These are phyloP conservation scores for Limonium bicolor DNA, from an alignment of 148 eudicot genomes.

Conservation along the genomic window DNA sequence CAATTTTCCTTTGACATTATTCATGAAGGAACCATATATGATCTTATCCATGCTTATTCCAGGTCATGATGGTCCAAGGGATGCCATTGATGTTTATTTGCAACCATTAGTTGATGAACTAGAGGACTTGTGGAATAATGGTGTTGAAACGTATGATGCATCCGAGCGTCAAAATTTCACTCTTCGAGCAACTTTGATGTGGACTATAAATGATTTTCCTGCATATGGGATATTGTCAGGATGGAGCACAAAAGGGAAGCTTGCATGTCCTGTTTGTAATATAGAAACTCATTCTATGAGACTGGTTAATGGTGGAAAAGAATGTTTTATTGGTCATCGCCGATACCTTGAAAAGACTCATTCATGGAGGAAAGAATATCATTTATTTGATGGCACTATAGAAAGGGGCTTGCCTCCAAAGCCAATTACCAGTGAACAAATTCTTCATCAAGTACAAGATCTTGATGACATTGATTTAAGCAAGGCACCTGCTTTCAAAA, in stretches of 20 bases:
- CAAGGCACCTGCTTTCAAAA: not conserved
- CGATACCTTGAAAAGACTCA: slow-evolving; percentile 1
- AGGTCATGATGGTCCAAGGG: slow-evolving; percentile 7
- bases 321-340: slow-evolving; percentile 5
- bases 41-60: slow-evolving; percentile 14
- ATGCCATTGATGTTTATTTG: slow-evolving; percentile 13
- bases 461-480: slow-evolving; percentile 5
- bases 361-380: slow-evolving; percentile 3
- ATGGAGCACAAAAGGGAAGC: slow-evolving; percentile 6
- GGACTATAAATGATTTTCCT: slow-evolving; percentile 22
- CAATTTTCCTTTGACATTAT: slow-evolving; percentile 1
- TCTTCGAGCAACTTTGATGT: slow-evolving; percentile 5
- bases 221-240: slow-evolving; percentile 19
- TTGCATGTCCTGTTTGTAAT: not conserved
- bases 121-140: slow-evolving; percentile 10
- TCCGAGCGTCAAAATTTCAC: slow-evolving; percentile 2
- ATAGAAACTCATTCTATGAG: not conserved
- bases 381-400: slow-evolving; percentile 2
- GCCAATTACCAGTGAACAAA: not conserved
- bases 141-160: slow-evolving; percentile 15
- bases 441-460: not conserved
- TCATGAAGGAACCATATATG: slow-evolving; percentile 1
- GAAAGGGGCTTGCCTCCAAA: not conserved
- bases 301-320: not conserved
- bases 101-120: slow-evolving; percentile 13